Conservation (phyloP, 768 basidiomycete species). For the Punctularia strigosozonata region DNA sequence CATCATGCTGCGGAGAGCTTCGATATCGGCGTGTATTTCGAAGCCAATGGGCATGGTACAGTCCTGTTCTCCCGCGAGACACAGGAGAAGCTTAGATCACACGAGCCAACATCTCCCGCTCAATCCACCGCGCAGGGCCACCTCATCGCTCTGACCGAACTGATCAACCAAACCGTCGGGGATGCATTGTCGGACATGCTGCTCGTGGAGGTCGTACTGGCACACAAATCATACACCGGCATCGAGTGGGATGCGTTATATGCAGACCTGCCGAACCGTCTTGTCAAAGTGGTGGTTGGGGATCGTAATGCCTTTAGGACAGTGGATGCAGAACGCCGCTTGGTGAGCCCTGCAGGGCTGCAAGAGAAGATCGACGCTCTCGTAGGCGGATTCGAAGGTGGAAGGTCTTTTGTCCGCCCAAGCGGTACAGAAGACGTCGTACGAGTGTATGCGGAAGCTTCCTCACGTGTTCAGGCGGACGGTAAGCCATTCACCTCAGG, state of each 20-base stretch:
- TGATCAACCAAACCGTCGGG: conserved; percentile 98
- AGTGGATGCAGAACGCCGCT: conserved; percentile 83
- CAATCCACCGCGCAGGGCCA: conserved; percentile 73
- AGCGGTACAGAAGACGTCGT: conserved; percentile 99
- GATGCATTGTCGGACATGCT: conserved; percentile 95
- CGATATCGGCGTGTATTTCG: conserved; percentile 97
- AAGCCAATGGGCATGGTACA: conserved; percentile 98
- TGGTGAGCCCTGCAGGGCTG: conserved; percentile 69
- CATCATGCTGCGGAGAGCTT: conserved; percentile 95
- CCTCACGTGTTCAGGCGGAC: conserved; percentile 60
- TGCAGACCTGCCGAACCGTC: conserved; percentile 84
- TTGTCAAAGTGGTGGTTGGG: conserved; percentile 84
- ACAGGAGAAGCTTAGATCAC: conserved; percentile 41
- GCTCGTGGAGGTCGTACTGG: conserved; percentile 84
- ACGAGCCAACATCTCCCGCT: conserved; percentile 71
- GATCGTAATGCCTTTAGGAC: conserved; percentile 82
- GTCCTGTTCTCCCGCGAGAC: conserved; percentile 83
- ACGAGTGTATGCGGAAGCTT: conserved; percentile 92
- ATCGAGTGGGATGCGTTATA: conserved; percentile 90
- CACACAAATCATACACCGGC: conserved; percentile 77
- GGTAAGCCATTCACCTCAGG: conserved; percentile 37
- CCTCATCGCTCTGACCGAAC: conserved; percentile 61
- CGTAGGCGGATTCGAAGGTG: conserved; percentile 65
- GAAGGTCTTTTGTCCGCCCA: conserved; percentile 89
- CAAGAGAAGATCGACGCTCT: conserved; percentile 78